These are phyloP conservation scores for Lipomyces mesembrius DNA, from an alignment of 805 yeast genomes.

Conservation along the genomic window DNA sequence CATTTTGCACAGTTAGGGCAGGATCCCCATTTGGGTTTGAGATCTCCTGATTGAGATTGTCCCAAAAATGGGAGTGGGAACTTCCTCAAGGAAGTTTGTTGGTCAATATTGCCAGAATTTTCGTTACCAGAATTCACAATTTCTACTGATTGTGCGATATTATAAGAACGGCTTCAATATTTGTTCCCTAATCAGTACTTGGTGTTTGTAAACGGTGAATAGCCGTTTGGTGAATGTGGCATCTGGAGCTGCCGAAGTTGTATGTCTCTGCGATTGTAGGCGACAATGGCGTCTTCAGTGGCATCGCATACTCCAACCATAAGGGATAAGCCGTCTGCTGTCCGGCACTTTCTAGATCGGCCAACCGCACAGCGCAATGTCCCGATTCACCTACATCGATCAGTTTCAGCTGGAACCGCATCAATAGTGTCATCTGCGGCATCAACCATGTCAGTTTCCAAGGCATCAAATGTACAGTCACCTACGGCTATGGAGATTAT, in stretches of 20 bases:
- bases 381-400: slow-evolving; percentile 19
- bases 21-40: too few species aligned
- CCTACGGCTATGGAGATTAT: neutral
- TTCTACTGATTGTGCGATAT: too few species aligned
- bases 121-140: too few species aligned
- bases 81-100: too few species aligned
- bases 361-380: slow-evolving; percentile 15
- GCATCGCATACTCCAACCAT: slow-evolving; percentile 24
- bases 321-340: slow-evolving; percentile 33
- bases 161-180: too few species aligned
- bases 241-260: neutral
- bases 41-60: too few species aligned
- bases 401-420: slow-evolving; percentile 6
- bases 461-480: neutral
- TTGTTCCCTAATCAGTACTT: too few species aligned
- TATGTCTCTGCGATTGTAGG: neutral
- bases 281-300: slow-evolving; percentile 26
- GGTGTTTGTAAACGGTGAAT: too few species aligned
- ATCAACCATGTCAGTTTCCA: neutral
- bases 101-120: too few species aligned
- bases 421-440: neutral
- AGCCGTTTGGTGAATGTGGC: neutral
- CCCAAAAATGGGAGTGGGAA: too few species aligned
- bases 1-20: too few species aligned
- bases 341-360: slow-evolving; percentile 32